A percentile compares a stretch with the other conserved stretches of the same genome.
phyloP scores from a whole-genome alignment of 176 grass and related monocot species.

The Oryza meridionalis region DNA sequence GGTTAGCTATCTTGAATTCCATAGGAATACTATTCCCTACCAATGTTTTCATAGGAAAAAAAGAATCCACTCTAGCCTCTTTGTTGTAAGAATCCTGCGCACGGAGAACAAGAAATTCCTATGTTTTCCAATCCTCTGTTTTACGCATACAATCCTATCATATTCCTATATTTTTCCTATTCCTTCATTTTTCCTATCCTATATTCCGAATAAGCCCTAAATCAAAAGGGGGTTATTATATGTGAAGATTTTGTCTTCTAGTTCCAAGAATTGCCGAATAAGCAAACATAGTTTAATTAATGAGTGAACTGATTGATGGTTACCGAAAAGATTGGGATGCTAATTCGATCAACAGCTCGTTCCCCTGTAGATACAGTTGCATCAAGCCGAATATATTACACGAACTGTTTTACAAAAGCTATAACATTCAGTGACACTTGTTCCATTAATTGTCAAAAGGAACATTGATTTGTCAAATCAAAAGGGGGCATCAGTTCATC shows the following conservation, averaged over 20 bases:
- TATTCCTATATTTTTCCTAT: no score
- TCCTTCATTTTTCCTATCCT: no score
- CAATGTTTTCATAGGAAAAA: no score
- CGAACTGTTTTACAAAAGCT: no score
- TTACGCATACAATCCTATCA: no score
- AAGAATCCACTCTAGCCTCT: no score
- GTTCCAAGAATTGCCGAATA: neutral
- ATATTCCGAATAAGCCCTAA: conserved; percentile 39
- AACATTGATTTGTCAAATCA: neutral
- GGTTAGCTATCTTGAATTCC: no score
- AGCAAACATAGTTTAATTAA: neutral
- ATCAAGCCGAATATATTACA: neutral
- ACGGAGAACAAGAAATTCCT: no score
- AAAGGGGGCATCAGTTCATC: neutral
- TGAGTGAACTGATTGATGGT: neutral
- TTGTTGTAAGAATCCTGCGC: no score
- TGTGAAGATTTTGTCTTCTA: neutral
- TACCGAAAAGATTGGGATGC: neutral
- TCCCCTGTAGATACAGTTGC: neutral
- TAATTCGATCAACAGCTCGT: neutral
- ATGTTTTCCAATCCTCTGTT: no score
- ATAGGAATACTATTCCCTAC: no score
- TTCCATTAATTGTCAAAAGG: neutral
- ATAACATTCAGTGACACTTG: no score
- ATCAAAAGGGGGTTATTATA: neutral